A percentile compares a stretch with the other conserved stretches of the same genome.
phyloP scores from a whole-genome alignment of 805 yeast species.

The Pichia membranifaciens region DNA sequence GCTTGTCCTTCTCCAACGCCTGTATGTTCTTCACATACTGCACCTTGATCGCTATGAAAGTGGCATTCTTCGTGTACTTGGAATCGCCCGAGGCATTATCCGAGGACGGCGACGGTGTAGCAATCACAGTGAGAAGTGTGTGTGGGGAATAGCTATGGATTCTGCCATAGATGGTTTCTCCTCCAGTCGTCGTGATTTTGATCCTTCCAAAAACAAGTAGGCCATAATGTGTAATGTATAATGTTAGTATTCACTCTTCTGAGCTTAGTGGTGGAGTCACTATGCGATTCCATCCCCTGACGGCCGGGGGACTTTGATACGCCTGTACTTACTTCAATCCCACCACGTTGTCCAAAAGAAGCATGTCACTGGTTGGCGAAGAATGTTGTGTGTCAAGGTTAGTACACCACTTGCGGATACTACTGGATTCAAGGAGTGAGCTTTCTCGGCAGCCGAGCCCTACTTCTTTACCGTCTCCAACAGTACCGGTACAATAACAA shows the following conservation, averaged over 20 bases:
- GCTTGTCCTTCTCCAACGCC: slow-evolving; percentile 36
- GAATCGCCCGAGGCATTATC: background rate
- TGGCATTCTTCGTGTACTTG: slow-evolving; percentile 5
- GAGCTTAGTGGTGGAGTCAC: too few relatives aligned
- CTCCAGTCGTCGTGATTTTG: slow-evolving; percentile 49
- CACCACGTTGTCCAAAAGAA: slow-evolving; percentile 29
- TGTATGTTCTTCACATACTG: slow-evolving; percentile 51
- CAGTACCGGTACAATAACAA: too few relatives aligned
- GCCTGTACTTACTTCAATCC: slow-evolving; percentile 29
- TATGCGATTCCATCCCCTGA: too few relatives aligned
- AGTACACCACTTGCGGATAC: too few relatives aligned
- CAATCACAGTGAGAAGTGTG: slow-evolving; percentile 29
- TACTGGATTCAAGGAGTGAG: too few relatives aligned
- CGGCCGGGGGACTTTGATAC: too few relatives aligned
- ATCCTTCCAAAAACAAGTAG: slow-evolving; percentile 35
- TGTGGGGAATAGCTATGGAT: slow-evolving; percentile 57
- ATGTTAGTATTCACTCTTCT: background rate
- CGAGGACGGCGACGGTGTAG: slow-evolving; percentile 8
- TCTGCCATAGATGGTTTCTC: slow-evolving; percentile 45
- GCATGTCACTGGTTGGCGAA: slow-evolving; percentile 15
- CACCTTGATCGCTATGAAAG: slow-evolving; percentile 49
- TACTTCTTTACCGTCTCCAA: too few relatives aligned
- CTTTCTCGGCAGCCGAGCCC: background rate
- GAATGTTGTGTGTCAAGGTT: too few relatives aligned
- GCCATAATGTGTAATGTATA: background rate